Conservation (phyloP, 352 stramenopile species). For the Phytophthora multivora region DNA sequence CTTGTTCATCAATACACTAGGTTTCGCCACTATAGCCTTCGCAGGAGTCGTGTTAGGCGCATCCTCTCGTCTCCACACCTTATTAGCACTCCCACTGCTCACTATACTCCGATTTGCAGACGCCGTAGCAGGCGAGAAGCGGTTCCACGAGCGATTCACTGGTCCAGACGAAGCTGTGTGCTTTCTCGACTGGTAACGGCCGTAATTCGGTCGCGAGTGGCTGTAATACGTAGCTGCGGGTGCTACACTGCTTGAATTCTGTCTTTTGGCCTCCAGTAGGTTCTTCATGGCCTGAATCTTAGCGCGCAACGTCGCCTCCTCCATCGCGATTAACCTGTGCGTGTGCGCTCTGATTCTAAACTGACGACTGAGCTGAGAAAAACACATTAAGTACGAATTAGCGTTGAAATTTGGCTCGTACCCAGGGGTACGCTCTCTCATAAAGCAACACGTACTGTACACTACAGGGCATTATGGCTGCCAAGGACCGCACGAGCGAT, state of each 20-base stretch:
- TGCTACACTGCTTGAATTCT: not conserved
- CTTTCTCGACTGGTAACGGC: slow-evolving; percentile 10
- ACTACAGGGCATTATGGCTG: slow-evolving; percentile 4
- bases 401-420: no score
- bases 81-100: slow-evolving; percentile 44
- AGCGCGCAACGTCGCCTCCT: slow-evolving; percentile 74
- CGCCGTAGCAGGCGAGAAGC: slow-evolving; percentile 6
- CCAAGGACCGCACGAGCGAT: slow-evolving; percentile 80
- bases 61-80: slow-evolving; percentile 55
- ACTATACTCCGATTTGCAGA: slow-evolving; percentile 6
- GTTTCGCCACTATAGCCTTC: not conserved
- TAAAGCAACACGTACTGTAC: not conserved
- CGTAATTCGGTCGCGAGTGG: not conserved
- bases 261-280: slow-evolving; percentile 59
- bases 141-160: slow-evolving; percentile 57
- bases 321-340: slow-evolving; percentile 36
- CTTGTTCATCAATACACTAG: slow-evolving; percentile 25
- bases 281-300: slow-evolving; percentile 89
- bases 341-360: slow-evolving; percentile 14
- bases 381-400: slow-evolving; percentile 17
- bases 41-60: not conserved
- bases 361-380: slow-evolving; percentile 6
- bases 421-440: not conserved
- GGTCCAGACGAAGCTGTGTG: slow-evolving; percentile 9
- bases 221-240: not conserved